Evolutionary conservation across 2,329 filamentous ascomycete species (phyloP).

Genomic region (Calonectria henricotiae): DNA sequence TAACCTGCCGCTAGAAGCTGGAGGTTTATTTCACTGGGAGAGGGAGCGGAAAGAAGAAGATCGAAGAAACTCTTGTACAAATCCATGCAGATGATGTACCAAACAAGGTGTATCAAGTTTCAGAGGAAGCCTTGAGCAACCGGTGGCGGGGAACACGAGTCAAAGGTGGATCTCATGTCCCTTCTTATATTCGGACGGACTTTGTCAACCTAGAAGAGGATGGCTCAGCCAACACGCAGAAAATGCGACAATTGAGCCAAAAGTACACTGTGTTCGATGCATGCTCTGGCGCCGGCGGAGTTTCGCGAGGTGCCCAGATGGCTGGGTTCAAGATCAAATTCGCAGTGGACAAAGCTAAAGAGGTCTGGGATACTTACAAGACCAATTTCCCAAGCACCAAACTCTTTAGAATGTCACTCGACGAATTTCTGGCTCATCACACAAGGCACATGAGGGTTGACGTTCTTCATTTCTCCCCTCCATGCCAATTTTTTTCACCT

Average conservation of each 20-base stretch:
- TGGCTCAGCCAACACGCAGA: not conserved
- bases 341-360: constrained; percentile 75
- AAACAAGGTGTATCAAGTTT: constrained; percentile 51
- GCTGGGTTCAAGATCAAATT: constrained; percentile 74
- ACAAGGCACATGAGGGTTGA: constrained; percentile 68
- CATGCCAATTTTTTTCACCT: constrained; percentile 83
- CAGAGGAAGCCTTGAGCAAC: constrained; percentile 56
- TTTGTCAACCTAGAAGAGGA: constrained; percentile 50
- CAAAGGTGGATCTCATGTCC: constrained; percentile 56
- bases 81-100: constrained; percentile 55
- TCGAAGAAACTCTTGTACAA: constrained; percentile 59
- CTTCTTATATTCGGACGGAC: constrained; percentile 20
- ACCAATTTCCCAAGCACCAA: constrained; percentile 71
- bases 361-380: constrained; percentile 73
- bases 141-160: constrained; percentile 54
- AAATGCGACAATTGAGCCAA: constrained; percentile 54
- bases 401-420: constrained; percentile 66
- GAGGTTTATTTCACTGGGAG: constrained; percentile 50
- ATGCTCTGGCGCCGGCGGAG: constrained; percentile 83
- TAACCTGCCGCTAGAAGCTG: constrained; percentile 71
- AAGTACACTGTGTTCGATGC: constrained; percentile 80
- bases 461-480: constrained; percentile 82
- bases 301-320: constrained; percentile 74
- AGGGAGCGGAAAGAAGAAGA: constrained; percentile 46
- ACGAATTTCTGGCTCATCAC: constrained; percentile 65